Conservation (phyloP, 257 asterid genomes). For the Nemophila menziesii region DNA sequence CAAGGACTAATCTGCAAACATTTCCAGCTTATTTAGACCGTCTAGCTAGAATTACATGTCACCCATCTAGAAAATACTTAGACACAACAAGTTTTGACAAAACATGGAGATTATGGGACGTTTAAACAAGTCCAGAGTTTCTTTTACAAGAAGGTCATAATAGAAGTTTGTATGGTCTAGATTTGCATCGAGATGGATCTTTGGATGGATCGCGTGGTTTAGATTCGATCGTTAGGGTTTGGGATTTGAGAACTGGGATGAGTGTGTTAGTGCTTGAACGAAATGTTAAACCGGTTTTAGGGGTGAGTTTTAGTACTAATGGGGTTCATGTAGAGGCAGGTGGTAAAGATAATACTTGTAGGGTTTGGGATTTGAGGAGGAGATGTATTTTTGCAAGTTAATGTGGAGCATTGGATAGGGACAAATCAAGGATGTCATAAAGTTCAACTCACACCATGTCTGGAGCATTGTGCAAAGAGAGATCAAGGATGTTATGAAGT, state of each 20-base stretch:
- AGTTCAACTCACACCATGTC: no score
- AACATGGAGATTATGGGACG: constrained; percentile 97
- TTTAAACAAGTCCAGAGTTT: constrained; percentile 84
- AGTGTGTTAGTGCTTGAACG: constrained; percentile 89
- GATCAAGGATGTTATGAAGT: no score
- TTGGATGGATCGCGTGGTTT: constrained; percentile 89
- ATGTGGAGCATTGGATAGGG: no score
- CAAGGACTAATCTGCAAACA: constrained; percentile 53
- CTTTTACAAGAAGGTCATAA: constrained; percentile 99
- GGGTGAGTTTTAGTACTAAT: constrained; percentile 78
- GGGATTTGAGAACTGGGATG: constrained; percentile 93
- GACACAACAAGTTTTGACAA: constrained; percentile 90
- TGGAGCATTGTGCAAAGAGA: no score
- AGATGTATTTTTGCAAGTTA: no score
- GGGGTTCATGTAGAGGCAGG: constrained; percentile 94
- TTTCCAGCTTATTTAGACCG: constrained; percentile 91
- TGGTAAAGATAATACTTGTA: constrained; percentile 94
- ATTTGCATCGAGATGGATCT: constrained; percentile 86
- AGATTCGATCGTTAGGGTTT: constrained; percentile 86
- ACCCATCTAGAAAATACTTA: constrained; percentile 82
- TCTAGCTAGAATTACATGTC: constrained; percentile 84
- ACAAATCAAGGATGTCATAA: no score
- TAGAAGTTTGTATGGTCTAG: constrained; percentile 78
- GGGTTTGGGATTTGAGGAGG: constrained; percentile 92
- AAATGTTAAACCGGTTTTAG: constrained; percentile 87